These are phyloP conservation scores for Eutypa lata DNA, from an alignment of 2,329 filamentous ascomycete genomes.

Conservation along the genomic window DNA sequence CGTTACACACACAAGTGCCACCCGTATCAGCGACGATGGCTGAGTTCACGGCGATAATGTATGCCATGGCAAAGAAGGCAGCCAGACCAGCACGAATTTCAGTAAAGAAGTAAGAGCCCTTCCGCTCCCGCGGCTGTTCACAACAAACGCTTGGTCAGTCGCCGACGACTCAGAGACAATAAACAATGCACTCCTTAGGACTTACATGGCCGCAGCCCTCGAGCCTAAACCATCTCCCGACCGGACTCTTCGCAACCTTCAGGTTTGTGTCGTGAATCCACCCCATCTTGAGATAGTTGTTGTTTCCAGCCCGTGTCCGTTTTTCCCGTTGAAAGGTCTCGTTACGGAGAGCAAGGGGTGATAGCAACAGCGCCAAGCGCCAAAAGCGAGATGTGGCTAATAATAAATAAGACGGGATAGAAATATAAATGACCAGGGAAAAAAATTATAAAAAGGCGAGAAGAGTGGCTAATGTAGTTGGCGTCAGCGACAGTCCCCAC, in stretches of 20 bases:
- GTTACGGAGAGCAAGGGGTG: too few species aligned
- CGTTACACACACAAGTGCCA: constrained; percentile 70
- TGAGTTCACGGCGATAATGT: constrained; percentile 35
- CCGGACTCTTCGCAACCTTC: constrained; percentile 59
- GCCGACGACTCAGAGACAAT: neutral
- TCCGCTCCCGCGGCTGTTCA: constrained; percentile 62
- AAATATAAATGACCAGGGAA: neutral
- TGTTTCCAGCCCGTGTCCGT: neutral
- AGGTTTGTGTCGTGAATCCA: constrained; percentile 50
- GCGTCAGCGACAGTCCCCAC: neutral
- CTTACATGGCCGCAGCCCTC: constrained; percentile 80
- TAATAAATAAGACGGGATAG: neutral
- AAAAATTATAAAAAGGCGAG: neutral
- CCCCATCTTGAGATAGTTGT: constrained; percentile 33
- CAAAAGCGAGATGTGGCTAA: neutral
- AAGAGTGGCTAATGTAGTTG: neutral
- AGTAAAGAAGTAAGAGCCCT: constrained; percentile 75
- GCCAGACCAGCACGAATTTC: constrained; percentile 81
- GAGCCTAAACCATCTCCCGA: constrained; percentile 74
- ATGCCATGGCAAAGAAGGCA: constrained; percentile 67
- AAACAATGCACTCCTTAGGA: constrained; percentile 14
- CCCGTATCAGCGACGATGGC: constrained; percentile 28
- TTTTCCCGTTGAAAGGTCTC: neutral
- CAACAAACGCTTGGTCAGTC: constrained; percentile 20
- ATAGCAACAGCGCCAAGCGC: neutral